Percentiles rank a stretch among this genome's conserved stretches.
phyloP scores from a whole-genome alignment of 306 rosid species.

The Cucurbita ficifolia region DNA sequence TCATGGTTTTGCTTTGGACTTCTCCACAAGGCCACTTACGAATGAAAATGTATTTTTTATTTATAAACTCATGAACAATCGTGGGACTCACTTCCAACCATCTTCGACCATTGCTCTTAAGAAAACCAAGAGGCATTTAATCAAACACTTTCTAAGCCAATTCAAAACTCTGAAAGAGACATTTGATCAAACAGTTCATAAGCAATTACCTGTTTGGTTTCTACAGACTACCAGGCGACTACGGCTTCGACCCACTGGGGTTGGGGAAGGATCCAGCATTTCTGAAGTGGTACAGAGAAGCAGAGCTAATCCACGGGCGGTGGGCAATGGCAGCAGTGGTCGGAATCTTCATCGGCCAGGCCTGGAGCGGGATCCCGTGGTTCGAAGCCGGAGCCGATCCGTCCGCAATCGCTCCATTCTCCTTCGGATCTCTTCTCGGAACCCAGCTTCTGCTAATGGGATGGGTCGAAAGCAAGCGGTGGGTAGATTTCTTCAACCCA shows the following conservation, averaged over 20 bases:
- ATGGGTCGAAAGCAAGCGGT: slow-evolving; percentile 94
- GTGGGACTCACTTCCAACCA: not conserved
- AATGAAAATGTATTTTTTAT: no score
- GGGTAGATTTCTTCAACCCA: slow-evolving; percentile 98
- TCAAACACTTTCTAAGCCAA: not conserved
- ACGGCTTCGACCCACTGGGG: slow-evolving; percentile 89
- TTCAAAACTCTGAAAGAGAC: not conserved
- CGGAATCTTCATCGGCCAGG: slow-evolving; percentile 90
- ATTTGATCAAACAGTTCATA: not conserved
- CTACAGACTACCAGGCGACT: slow-evolving; percentile 89
- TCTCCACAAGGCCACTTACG: no score
- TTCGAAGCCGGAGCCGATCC: slow-evolving; percentile 94
- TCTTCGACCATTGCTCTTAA: not conserved
- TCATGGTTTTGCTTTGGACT: no score
- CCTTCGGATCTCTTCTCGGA: slow-evolving; percentile 79
- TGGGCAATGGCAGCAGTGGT: slow-evolving; percentile 98
- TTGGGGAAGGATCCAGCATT: slow-evolving; percentile 86
- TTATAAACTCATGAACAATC: no score
- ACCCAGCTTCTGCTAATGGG: slow-evolving; percentile 93
- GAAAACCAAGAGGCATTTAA: not conserved
- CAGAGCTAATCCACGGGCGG: slow-evolving; percentile 94
- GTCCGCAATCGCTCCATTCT: slow-evolving; percentile 81
- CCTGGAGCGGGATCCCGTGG: slow-evolving; percentile 98
- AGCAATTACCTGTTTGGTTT: not conserved
- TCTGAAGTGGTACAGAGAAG: slow-evolving; percentile 97